phyloP scores from a whole-genome alignment of 116 monocot genomes.

The Papilionanthe hybrid region DNA sequence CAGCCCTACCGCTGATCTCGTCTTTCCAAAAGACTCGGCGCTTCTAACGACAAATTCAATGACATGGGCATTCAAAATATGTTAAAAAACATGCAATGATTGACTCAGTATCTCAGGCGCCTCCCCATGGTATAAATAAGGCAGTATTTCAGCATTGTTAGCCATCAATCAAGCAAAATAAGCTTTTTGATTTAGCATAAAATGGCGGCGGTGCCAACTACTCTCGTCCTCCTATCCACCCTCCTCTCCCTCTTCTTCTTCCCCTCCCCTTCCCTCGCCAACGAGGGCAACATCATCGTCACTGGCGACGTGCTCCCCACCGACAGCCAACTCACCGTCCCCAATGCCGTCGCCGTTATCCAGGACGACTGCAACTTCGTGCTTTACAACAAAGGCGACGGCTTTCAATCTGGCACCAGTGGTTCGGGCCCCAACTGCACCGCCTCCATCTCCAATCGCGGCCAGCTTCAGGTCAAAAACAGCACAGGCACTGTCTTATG shows the following conservation, averaged over 20 bases:
- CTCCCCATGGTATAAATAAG: no score
- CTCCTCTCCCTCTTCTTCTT: neutral
- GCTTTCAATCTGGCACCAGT: slow-evolving; percentile 15
- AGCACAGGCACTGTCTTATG: neutral
- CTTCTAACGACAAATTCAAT: no score
- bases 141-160: no score
- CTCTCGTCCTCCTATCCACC: neutral
- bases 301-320: slow-evolving; percentile 15
- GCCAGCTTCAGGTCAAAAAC: neutral
- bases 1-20: no score
- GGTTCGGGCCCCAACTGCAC: slow-evolving; percentile 14
- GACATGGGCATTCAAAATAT: no score
- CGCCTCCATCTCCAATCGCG: slow-evolving; percentile 3
- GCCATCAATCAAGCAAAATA: no score
- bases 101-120: no score
- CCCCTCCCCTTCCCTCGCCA: neutral
- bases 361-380: slow-evolving; percentile 33
- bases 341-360: slow-evolving; percentile 8
- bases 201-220: neutral
- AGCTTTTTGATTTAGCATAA: neutral
- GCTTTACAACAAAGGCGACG: slow-evolving; percentile 18
- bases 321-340: slow-evolving; percentile 7
- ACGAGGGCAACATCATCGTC: slow-evolving; percentile 19
- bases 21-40: no score
- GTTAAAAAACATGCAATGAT: no score